Evolutionary conservation across 2,329 filamentous ascomycete species (phyloP).

Genomic region (Grosmannia huntii): DNA sequence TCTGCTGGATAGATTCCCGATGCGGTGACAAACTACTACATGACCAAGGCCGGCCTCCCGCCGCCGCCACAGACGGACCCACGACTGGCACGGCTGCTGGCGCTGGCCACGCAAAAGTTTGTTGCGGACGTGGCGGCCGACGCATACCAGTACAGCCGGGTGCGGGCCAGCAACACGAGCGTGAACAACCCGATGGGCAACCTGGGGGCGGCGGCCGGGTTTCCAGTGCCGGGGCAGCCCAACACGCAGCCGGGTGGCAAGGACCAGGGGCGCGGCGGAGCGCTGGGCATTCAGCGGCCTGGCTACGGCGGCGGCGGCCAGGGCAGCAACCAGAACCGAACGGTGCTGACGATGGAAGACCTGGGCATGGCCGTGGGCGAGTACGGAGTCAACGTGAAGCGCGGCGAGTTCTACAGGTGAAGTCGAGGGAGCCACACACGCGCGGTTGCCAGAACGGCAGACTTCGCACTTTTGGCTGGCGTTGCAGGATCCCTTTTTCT

Average conservation of each 20-base stretch:
- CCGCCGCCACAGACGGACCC: slow-evolving; percentile 83
- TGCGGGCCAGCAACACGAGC: slow-evolving; percentile 69
- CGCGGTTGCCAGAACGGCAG: neutral
- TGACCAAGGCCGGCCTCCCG: slow-evolving; percentile 87
- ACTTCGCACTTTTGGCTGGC: neutral
- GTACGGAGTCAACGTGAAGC: slow-evolving; percentile 95
- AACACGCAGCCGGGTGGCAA: slow-evolving; percentile 30
- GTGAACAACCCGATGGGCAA: slow-evolving; percentile 89
- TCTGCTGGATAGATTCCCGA: slow-evolving; percentile 66
- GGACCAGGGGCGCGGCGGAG: slow-evolving; percentile 44
- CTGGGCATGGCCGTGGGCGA: slow-evolving; percentile 95
- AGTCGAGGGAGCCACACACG: neutral
- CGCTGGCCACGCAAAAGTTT: slow-evolving; percentile 97
- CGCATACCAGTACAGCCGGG: slow-evolving; percentile 94
- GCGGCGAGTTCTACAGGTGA: slow-evolving; percentile 90
- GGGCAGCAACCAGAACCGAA: slow-evolving; percentile 77
- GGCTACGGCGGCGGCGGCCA: slow-evolving; percentile 81
- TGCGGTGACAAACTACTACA: slow-evolving; percentile 94
- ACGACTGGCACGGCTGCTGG: slow-evolving; percentile 81
- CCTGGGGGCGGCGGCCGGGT: slow-evolving; percentile 61
- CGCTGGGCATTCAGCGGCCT: slow-evolving; percentile 61
- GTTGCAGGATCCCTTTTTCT: neutral
- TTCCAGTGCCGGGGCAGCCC: slow-evolving; percentile 51
- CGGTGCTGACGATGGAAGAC: slow-evolving; percentile 97
- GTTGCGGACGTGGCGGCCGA: slow-evolving; percentile 95